Evolutionary conservation across 495 filamentous ascomycete species (phyloP), one percentile per base, ranked within the genome.

Genomic region (Penicillium silybi): DNA sequence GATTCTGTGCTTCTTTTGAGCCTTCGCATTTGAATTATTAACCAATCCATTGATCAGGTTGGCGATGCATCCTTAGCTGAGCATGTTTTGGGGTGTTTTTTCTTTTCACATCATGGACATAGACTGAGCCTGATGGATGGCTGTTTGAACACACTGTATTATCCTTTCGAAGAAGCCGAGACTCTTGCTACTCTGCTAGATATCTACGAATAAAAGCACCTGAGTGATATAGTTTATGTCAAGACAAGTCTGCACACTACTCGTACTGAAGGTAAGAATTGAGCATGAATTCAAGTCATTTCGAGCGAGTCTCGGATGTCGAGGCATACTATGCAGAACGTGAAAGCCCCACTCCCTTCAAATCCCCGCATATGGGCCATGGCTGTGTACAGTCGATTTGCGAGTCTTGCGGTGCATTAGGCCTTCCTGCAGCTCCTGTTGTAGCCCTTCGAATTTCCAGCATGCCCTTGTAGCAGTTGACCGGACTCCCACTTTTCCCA

Each of bases 391-490:
- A 2, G 50, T 52, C 22, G 65, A 67, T 1, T 46, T 6, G 52
- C 62, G 9, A n/a, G 62, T 65, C 23, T 48, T 44, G 5, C 59
- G 46, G 1, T 50, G 39, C 23, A 46, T 50, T n/a, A 63, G 34
- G 1, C 54, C 65, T 5, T 18, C 7, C 9, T 50, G 43, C 1
- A 67, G 43, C 37, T 53, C 51, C 34, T 7, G 9, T 0, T 37
- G 48, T 3, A 67, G 25, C 0, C 58, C 49, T 17, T 61, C 59
- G n/a, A 65, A 59, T 4, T 27, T 54, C 62, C 65, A 67, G 40
- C 62, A 67, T 8, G 59, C 38, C 20, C 47, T 60, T 10, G 54
- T 55, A 11, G 35, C 26, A 15, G 62, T 57, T 2, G 64, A 61
- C 0, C 57, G 56, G 9, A 67, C 61, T 2, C 61, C 42, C 4